Evolutionary conservation across 2,329 filamentous ascomycete species (phyloP), one percentile per base, ranked within the genome.

Genomic region (Penicillium sp.): DNA sequence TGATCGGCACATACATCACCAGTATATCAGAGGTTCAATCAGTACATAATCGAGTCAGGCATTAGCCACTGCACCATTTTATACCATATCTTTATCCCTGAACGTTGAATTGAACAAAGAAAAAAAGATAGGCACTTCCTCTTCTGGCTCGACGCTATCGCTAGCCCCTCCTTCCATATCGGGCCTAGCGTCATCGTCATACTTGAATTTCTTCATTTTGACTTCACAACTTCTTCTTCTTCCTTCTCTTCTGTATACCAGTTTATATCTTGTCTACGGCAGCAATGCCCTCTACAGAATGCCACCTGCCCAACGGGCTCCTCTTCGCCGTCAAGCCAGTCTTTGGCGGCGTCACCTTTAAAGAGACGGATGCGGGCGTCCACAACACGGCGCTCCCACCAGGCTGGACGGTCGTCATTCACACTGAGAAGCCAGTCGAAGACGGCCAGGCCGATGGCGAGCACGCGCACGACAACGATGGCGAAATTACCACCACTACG

Each of bases 331-430:
- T 96, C 30, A 85, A 85, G 14, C 89, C 91, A 0, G 90, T 96
- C 24, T 97, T 96, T 70, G 91, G 89, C n/a, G 93, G 93, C 30
- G 81, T 94, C 56, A 90, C 87, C 66, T 97, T 97, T 84, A 94
- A 92, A 71, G 84, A 86, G 57, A 88, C 90, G 68, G 88, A 94
- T 60, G 77, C 90, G 61, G 88, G 82, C 66, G 77, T 81, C 24
- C 84, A 88, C 66, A 82, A 83, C 64, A 86, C 85, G 52, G 82
- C 87, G 3, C 67, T 75, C 24, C 91, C 92, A 0, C 83, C 89
- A 5, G 92, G 92, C 30, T 97, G 93, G 93, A 95, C 89, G 1
- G 86, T 96, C 51, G 88, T 93, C 28, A 79, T 97, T 38, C 87
- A 92, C 65, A 90, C 88, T 1, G 85, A 89, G 61, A 49, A 48